A percentile compares a stretch with the other conserved stretches of the same genome.
Conservation (phyloP, 2,329 filamentous ascomycete species). For the Beauveria varroae region DNA sequence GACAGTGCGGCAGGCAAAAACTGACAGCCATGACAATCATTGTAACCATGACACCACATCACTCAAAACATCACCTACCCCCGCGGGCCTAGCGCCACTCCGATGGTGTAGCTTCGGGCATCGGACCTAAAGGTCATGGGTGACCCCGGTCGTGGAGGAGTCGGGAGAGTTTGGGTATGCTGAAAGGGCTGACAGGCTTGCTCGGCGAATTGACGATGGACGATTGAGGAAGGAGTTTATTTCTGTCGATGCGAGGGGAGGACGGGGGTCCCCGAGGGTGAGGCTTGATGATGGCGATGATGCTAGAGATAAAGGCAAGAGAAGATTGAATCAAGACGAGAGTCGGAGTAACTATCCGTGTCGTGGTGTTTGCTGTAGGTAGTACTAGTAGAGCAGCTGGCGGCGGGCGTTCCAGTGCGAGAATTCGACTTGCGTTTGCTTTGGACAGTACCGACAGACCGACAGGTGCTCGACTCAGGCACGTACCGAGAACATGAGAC, state of each 20-base stretch:
- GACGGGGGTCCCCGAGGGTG: not conserved
- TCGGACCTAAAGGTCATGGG: constrained; percentile 5
- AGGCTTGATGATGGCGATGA: not conserved
- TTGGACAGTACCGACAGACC: constrained; percentile 4
- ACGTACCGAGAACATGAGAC: not conserved
- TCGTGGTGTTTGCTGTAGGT: not conserved
- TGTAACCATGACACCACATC: not conserved
- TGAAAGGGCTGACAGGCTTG: constrained; percentile 2
- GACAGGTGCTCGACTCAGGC: constrained; percentile 1
- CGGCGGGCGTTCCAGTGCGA: not conserved
- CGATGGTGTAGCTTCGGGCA: constrained; percentile 7
- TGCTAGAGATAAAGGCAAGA: not conserved
- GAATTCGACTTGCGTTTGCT: not conserved
- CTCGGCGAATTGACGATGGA: not conserved
- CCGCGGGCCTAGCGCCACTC: constrained; percentile 9
- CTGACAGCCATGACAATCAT: too few relatives aligned
- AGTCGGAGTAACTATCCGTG: too few relatives aligned
- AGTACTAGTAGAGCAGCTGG: not conserved
- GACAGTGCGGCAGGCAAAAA: not conserved
- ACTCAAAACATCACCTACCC: constrained; percentile 3
- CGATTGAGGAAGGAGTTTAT: constrained; percentile 8
- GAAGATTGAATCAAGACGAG: not conserved
- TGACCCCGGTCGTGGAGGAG: not conserved
- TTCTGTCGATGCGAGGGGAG: not conserved
- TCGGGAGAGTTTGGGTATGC: not conserved